Evolutionary conservation across 495 filamentous ascomycete species (phyloP), one percentile per base, ranked within the genome.

Genomic region (Cairneyella variabilis): DNA sequence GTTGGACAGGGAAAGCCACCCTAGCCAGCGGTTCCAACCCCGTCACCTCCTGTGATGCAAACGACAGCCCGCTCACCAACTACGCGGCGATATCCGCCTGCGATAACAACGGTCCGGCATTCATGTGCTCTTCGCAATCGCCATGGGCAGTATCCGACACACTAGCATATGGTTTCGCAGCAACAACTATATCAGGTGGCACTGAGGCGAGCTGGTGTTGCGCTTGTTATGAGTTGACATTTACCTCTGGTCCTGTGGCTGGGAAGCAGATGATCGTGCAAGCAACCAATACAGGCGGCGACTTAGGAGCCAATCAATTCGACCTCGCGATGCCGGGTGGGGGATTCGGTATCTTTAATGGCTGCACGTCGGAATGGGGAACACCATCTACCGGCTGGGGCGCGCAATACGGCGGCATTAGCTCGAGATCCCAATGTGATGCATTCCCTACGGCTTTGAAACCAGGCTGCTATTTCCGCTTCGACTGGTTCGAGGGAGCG

Each of bases 201-300:
- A 77, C 66, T 26, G 82, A 85, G 68, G 64, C 58, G 3, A 59
- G 60, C 3, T 86, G 82, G 83, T 86, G 84, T 71, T 86, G 84
- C 64, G 72, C 77, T 52, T 86, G 84, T 66, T 88, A 85, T 65
- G 73, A 85, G 67, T 66, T 84, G 42, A 84, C 80, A 11, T 85
- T 86, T 64, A 85, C 82, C 6, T 73, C 71, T 57, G 77, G 74
- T 0, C 61, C 79, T 0, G 73, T 79, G 8, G 55, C 39, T 75
- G 83, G 53, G 78, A 59, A 86, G 75, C 77, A 78, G 68, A 77
- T 86, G 75, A 74, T 86, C 50, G 79, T 86, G 18, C 83, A 86
- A 69, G 80, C 82, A 11, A 84, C 79, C 39, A 88, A 88, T 62
- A 75, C 71, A 12, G 73, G 72, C 37, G 62, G 62, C 26, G 71